Conservation (phyloP, 164 flowering plant genomes). For the Vitis rotundifolia region DNA sequence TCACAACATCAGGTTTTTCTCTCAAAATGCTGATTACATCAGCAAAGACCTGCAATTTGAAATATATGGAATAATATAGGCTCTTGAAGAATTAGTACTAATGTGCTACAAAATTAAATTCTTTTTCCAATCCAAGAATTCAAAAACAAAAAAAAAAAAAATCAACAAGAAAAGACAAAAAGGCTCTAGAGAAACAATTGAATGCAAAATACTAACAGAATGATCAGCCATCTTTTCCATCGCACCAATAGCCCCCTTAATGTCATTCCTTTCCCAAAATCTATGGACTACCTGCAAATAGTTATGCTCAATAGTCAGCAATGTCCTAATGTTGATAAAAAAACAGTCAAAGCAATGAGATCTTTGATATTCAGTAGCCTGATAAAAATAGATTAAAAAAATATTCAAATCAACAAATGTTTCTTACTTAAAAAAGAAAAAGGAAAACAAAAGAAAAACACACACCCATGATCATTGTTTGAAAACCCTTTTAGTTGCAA, state of each 20-base stretch:
- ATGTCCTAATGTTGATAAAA: background rate
- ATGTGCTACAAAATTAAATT: no score
- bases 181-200: background rate
- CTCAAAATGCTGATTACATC: constrained; percentile 70
- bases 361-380: no score
- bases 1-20: constrained; percentile 67
- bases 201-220: constrained; percentile 51
- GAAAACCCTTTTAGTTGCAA: no score
- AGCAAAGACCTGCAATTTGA: constrained; percentile 65
- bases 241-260: constrained; percentile 73
- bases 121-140: background rate
- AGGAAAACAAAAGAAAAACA: background rate
- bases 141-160: background rate
- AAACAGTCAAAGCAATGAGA: no score
- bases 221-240: constrained; percentile 90
- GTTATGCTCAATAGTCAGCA: background rate
- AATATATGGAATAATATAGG: background rate
- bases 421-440: background rate
- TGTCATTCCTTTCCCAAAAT: constrained; percentile 81
- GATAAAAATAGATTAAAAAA: background rate
- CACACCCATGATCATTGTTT: no score
- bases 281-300: constrained; percentile 59
- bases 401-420: background rate
- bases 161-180: background rate
- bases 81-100: background rate